Evolutionary conservation across 306 rosid genomes (phyloP), one percentile per base, ranked within the genome.

Genomic region (Quercus parvula): DNA sequence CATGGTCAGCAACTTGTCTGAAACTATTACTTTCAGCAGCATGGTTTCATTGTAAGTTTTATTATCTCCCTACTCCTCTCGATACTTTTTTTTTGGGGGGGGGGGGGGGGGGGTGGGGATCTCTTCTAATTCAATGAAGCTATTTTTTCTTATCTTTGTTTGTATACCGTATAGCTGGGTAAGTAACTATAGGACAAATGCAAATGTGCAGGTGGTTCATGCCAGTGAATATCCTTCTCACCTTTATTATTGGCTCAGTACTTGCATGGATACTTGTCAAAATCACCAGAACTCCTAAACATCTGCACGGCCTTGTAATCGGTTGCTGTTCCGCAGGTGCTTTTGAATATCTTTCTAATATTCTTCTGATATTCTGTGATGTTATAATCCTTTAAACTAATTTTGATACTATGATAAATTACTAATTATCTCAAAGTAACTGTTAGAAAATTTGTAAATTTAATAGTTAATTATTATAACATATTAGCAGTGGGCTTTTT

Each of bases 191-290:
- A 7, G 27, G 13, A 5, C 24, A 31, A 31, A 17, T 67, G 71
- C 46, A 71, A 71, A 71, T 71, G 58, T 49, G 46, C 10, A 71
- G 75, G 75, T 71, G 74, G 74, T 71, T 71, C 75, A 71, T 71
- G 56, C 75, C 33, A 13, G 75, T 71, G 58, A 71, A 71, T 71
- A 24, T 51, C 56, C 75, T 71, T 71, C 33, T 71, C 20, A 71
- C 33, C 15, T 71, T 71, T 71, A 22, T 71, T 13, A 71, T 71
- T 41, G 75, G 57, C 58, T 71, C 33, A 22, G 12, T 7, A 22
- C 74, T 70, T 8, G 35, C 75, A 71, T 71, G 75, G 75, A 46
- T 71, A 46, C 56, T 41, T 49, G 24, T 24, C 18, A 71, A 71
- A 14, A 49, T 49, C 35, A 71, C 75, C 75, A 71, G 58, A 46